phyloP scores from a whole-genome alignment of 1,284 basidiomycete species.

The Rhodotorula sp. region DNA sequence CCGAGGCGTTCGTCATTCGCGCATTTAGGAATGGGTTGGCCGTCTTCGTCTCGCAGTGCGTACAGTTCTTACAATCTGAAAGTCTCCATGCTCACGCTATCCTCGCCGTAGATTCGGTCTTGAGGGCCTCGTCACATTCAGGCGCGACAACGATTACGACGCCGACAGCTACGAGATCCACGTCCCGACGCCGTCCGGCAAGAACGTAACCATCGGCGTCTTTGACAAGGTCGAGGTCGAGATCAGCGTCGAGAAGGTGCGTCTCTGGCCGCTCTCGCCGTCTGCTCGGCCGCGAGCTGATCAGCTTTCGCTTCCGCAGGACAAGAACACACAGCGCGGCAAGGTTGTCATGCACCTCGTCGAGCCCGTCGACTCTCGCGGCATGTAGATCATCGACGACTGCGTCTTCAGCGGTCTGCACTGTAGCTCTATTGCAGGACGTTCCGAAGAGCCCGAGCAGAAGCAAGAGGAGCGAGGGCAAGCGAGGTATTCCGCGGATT shows the following conservation, averaged over 20 bases:
- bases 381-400: not conserved
- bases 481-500: no score
- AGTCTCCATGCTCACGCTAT: slow-evolving; percentile 35
- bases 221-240: slow-evolving; percentile 90
- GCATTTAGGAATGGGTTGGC: slow-evolving; percentile 92
- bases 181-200: slow-evolving; percentile 55
- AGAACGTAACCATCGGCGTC: slow-evolving; percentile 63
- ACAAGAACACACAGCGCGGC: slow-evolving; percentile 88
- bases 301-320: slow-evolving; percentile 49
- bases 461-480: no score
- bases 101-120: slow-evolving; percentile 69
- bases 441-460: no score
- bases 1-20: slow-evolving; percentile 93
- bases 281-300: not conserved
- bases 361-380: slow-evolving; percentile 53
- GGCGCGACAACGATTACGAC: slow-evolving; percentile 82
- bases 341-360: slow-evolving; percentile 84
- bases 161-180: slow-evolving; percentile 84
- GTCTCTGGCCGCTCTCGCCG: not conserved
- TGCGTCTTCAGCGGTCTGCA: not conserved
- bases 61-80: not conserved
- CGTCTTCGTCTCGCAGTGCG: slow-evolving; percentile 91
- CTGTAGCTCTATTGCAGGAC: not conserved
- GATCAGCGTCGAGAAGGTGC: slow-evolving; percentile 79
- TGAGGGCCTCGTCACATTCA: slow-evolving; percentile 91